These are phyloP conservation scores for Fusarium buxicola DNA, from an alignment of 2,329 filamentous ascomycete genomes.

Conservation along the genomic window DNA sequence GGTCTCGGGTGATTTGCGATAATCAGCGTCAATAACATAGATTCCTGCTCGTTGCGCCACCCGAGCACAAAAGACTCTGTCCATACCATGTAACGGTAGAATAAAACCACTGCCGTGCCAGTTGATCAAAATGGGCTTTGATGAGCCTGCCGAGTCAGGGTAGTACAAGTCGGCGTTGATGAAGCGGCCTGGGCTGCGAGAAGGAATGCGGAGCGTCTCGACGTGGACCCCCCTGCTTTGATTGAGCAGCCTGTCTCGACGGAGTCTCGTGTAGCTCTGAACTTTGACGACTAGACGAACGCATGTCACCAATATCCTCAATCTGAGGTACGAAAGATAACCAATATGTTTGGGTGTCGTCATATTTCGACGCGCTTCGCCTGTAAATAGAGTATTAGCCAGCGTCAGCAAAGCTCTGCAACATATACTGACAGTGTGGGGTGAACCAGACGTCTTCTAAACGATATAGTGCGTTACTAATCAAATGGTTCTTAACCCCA, in stretches of 20 bases:
- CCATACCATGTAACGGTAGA: not conserved
- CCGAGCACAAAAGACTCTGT: slow-evolving; percentile 14
- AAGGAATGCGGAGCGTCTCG: slow-evolving; percentile 7
- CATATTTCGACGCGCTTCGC: not conserved
- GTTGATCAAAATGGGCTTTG: slow-evolving; percentile 15
- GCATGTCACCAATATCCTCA: not conserved
- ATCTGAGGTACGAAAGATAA: not conserved
- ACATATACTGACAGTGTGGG: not conserved
- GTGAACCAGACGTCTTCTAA: not conserved
- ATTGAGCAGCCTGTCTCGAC: not conserved
- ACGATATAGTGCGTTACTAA: too few relatives aligned
- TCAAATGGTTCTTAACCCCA: too few relatives aligned
- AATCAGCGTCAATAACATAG: slow-evolving; percentile 16
- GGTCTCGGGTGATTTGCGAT: slow-evolving; percentile 17
- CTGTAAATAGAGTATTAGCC: not conserved
- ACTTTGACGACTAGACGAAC: not conserved
- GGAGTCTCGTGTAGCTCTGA: not conserved
- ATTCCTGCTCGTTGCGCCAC: slow-evolving; percentile 4
- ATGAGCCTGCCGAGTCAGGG: not conserved
- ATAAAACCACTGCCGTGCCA: slow-evolving; percentile 28
- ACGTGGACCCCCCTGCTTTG: not conserved
- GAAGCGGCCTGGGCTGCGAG: slow-evolving; percentile 10
- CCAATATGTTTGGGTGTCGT: not conserved
- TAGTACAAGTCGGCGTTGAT: slow-evolving; percentile 16
- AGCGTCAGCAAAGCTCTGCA: not conserved